Evolutionary conservation across 495 filamentous ascomycete species (phyloP).

Genomic region (Alectoria sarmentosa): DNA sequence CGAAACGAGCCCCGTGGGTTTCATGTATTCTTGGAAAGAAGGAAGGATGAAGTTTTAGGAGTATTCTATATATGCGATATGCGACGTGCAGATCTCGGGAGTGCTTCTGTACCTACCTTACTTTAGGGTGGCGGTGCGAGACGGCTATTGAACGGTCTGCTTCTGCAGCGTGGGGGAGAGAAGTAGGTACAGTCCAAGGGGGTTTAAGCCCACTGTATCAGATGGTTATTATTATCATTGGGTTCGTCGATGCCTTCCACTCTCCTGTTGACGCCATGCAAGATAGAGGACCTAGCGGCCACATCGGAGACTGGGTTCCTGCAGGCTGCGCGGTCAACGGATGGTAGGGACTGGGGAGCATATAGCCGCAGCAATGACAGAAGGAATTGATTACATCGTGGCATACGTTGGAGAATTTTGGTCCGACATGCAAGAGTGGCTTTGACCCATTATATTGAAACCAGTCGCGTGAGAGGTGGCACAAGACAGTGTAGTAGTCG

Average conservation of each 20-base stretch:
- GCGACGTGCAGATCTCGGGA: conserved; percentile 20
- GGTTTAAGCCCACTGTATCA: conserved; percentile 2
- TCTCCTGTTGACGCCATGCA: conserved; percentile 7
- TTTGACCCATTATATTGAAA: not conserved
- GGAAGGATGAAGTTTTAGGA: conserved; percentile 11
- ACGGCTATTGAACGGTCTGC: conserved; percentile 6
- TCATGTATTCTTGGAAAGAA: conserved; percentile 19
- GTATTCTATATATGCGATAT: conserved; percentile 23
- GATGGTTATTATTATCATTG: too few relatives aligned
- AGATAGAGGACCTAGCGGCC: conserved; percentile 10
- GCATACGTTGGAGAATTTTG: not conserved
- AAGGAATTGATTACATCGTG: not conserved
- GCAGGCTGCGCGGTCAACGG: conserved; percentile 10
- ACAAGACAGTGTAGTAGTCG: too few relatives aligned
- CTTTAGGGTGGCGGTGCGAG: conserved; percentile 15
- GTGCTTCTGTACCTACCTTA: too few relatives aligned
- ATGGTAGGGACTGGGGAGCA: not conserved
- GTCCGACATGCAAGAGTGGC: too few relatives aligned
- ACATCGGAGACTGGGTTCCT: conserved; percentile 7
- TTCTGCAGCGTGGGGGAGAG: conserved; percentile 13
- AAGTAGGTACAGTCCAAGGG: too few relatives aligned
- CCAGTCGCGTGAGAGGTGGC: not conserved
- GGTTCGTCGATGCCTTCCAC: conserved; percentile 5
- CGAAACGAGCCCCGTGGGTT: conserved; percentile 11
- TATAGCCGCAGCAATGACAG: conserved; percentile 16